These are phyloP conservation scores for Microthlaspi erraticum DNA, from an alignment of 345 rosid species.

Conservation along the genomic window DNA sequence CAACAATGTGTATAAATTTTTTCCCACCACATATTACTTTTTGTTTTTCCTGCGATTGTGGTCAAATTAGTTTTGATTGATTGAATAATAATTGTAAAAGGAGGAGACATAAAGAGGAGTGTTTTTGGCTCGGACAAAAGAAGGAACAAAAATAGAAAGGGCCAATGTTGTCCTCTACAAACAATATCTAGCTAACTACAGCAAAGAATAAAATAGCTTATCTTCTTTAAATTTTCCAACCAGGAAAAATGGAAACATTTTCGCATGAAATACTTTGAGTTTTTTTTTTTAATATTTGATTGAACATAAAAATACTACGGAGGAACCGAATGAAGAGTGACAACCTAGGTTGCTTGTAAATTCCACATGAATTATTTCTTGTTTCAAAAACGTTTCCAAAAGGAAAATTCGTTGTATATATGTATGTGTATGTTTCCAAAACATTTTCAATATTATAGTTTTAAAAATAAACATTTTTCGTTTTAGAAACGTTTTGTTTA, in stretches of 20 bases:
- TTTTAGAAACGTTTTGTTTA: too few species aligned
- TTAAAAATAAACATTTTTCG: too few species aligned
- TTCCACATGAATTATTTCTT: too few species aligned
- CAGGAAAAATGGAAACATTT: slow-evolving; percentile 11
- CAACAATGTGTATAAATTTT: not conserved
- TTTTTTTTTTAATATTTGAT: too few species aligned
- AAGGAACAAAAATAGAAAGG: slow-evolving; percentile 47
- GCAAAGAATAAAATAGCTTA: slow-evolving; percentile 36
- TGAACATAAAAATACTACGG: too few species aligned
- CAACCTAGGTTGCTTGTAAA: too few species aligned
- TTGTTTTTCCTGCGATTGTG: slow-evolving; percentile 5
- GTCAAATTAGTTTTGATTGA: slow-evolving; percentile 40
- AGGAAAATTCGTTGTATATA: too few species aligned
- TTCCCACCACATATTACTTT: not conserved
- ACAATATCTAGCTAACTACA: slow-evolving; percentile 39
- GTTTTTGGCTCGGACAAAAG: slow-evolving; percentile 41
- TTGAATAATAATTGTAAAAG: slow-evolving; percentile 33
- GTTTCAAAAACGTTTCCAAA: too few species aligned
- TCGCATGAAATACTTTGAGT: too few species aligned
- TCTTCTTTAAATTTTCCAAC: slow-evolving; percentile 29
- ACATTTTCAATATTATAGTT: too few species aligned
- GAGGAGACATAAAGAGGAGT: slow-evolving; percentile 40
- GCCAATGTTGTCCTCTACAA: slow-evolving; percentile 44
- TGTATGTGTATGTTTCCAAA: too few species aligned
- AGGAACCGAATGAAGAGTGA: too few species aligned